Percentiles rank a stretch among this genome's conserved stretches.
phyloP scores from a whole-genome alignment of 306 rosid genomes.

The Citrullus mucosospermus region DNA sequence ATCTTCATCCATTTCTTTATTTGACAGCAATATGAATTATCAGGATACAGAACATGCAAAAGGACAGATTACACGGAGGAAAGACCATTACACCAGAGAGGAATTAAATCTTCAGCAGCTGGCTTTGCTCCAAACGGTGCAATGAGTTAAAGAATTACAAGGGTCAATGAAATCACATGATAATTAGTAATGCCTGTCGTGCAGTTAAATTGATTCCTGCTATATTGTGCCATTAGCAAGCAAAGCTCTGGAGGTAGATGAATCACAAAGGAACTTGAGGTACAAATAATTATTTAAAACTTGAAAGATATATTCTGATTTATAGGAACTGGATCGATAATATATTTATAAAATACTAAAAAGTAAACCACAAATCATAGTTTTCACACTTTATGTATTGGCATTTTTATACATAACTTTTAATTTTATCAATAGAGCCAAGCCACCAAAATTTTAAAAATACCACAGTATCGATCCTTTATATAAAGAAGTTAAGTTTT shows the following conservation, averaged over 20 bases:
- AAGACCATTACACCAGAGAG: neutral
- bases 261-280: neutral
- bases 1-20: neutral
- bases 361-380: neutral
- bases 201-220: neutral
- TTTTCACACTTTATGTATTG: neutral
- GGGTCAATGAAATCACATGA: neutral
- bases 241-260: neutral
- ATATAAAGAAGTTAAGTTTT: neutral
- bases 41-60: neutral
- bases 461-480: neutral
- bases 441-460: neutral
- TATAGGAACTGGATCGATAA: neutral
- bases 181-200: neutral
- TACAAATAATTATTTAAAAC: neutral
- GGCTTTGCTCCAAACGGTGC: neutral
- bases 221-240: neutral
- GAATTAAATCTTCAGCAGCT: neutral
- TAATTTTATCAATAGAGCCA: neutral
- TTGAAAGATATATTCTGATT: neutral
- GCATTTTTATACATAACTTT: neutral
- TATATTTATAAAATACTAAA: neutral
- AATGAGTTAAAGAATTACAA: neutral
- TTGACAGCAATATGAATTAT: neutral
- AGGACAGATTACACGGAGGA: neutral